Conservation (phyloP, 306 rosid genomes). For the Ammopiptanthus mongolicus region DNA sequence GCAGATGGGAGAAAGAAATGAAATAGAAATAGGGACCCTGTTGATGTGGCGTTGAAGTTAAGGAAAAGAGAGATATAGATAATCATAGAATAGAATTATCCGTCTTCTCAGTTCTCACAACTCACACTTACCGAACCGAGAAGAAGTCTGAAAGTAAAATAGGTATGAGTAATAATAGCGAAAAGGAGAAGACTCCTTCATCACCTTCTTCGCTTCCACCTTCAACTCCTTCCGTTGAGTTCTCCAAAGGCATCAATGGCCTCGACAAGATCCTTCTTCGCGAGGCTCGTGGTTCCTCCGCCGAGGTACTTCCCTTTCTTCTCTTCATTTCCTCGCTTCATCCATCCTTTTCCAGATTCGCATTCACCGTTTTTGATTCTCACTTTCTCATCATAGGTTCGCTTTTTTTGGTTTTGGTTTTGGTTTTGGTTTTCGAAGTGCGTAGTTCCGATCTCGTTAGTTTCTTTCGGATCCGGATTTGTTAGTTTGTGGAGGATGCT, state of each 20-base stretch:
- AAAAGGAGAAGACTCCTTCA: conserved; percentile 15
- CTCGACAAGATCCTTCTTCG: conserved; percentile 59
- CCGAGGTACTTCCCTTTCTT: conserved; percentile 36
- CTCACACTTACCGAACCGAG: too few relatives aligned
- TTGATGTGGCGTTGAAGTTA: conserved; percentile 17
- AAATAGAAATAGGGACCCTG: neutral
- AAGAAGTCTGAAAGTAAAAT: too few relatives aligned
- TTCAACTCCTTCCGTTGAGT: conserved; percentile 24
- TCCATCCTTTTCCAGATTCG: too few relatives aligned
- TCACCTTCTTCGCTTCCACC: neutral
- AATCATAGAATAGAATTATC: too few relatives aligned
- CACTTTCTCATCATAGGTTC: neutral
- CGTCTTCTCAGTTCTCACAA: too few relatives aligned
- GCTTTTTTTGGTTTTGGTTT: neutral
- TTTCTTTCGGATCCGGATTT: conserved; percentile 19
- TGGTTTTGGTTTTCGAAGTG: neutral
- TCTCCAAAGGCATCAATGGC: conserved; percentile 68
- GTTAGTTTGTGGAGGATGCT: neutral
- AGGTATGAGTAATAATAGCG: too few relatives aligned
- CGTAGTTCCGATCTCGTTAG: conserved; percentile 16
- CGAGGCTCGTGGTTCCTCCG: conserved; percentile 59
- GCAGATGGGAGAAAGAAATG: neutral
- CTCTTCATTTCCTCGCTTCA: too few relatives aligned
- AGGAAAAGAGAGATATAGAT: neutral
- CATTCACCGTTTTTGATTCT: neutral